Percentiles rank a stretch among this genome's conserved stretches.
Evolutionary conservation across 1,139 yeast species (phyloP).

Genomic region (Magnusiomyces fungicola): DNA sequence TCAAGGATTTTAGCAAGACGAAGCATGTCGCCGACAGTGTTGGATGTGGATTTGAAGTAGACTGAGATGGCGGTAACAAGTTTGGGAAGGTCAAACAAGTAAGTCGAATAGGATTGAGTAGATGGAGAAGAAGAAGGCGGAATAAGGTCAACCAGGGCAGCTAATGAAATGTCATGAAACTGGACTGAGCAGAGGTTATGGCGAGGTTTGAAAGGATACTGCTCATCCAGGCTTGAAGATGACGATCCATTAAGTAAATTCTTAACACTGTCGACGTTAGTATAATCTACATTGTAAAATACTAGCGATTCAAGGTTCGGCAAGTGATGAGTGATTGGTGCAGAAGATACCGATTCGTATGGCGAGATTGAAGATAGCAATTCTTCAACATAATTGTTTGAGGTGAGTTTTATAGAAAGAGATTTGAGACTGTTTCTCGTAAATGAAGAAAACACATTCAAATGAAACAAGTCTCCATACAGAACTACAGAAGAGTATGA

Average conservation of each 20-base stretch:
- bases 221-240: no score
- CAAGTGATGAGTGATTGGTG: slow-evolving; percentile 38
- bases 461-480: background rate
- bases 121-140: background rate
- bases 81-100: background rate
- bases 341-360: slow-evolving; percentile 98
- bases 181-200: no score
- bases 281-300: background rate
- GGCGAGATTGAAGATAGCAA: slow-evolving; percentile 97
- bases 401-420: background rate
- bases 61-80: background rate
- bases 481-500: background rate
- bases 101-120: no score
- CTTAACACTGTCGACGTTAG: background rate
- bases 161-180: background rate
- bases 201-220: no score
- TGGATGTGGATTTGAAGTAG: background rate
- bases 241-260: background rate
- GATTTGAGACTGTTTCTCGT: background rate
- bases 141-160: background rate
- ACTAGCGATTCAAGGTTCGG: background rate
- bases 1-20: background rate
- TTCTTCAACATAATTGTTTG: slow-evolving; percentile 45
- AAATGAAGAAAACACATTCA: background rate
- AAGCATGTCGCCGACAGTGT: background rate